Percentiles rank a stretch among this genome's conserved stretches.
phyloP scores from a whole-genome alignment of 192 early-diverging fungal genomes.

The Backusella luteola region DNA sequence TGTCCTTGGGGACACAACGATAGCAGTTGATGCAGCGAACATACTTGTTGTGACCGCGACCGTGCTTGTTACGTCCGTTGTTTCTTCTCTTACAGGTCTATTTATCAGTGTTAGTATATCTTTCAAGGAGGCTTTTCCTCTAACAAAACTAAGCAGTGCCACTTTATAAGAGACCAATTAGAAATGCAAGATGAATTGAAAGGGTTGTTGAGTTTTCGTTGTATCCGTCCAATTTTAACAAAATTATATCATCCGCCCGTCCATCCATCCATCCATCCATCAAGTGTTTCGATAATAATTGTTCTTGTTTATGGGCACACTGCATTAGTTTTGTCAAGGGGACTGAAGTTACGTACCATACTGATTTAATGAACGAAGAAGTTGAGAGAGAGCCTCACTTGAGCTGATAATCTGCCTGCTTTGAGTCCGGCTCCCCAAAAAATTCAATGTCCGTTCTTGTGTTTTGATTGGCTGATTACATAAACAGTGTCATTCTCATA shows the following conservation, averaged over 20 bases:
- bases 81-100: conserved; percentile 99
- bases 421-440: conserved; percentile 1
- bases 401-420: neutral
- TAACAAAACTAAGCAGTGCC: neutral
- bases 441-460: neutral
- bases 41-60: conserved; percentile 96
- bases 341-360: conserved; percentile 3
- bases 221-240: neutral
- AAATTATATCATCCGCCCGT: neutral
- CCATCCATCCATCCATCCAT: neutral
- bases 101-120: neutral
- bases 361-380: conserved; percentile 19
- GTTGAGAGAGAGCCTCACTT: conserved; percentile 13
- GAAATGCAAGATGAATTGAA: neutral
- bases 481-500: no score
- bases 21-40: conserved; percentile 99
- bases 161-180: neutral
- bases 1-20: no score
- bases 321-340: neutral
- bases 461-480: neutral
- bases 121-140: no score
- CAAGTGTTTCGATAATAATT: neutral
- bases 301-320: neutral
- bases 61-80: conserved; percentile 98
- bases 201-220: neutral